Conservation (phyloP, 192 early-diverging fungal species). For the Umbelopsis vinacea region DNA sequence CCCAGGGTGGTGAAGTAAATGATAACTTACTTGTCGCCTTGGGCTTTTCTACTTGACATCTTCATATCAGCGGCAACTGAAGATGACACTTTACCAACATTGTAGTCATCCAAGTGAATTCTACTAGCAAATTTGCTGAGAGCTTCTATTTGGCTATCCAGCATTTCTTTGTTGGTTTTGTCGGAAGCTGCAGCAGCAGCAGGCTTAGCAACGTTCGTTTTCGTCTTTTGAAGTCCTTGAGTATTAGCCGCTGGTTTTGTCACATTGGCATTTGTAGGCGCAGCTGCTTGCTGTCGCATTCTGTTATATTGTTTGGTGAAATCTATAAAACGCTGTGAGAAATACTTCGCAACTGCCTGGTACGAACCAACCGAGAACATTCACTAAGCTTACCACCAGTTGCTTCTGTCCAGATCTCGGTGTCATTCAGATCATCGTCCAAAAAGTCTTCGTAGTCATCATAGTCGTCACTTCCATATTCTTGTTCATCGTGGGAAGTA, state of each 20-base stretch:
- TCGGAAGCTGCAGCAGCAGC: slow-evolving; percentile 31
- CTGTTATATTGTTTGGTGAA: slow-evolving; percentile 95
- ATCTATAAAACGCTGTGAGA: slow-evolving; percentile 50
- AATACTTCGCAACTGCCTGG: background rate
- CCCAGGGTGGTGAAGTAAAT: background rate
- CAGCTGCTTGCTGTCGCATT: slow-evolving; percentile 68
- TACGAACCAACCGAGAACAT: background rate
- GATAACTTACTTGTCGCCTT: slow-evolving; percentile 57
- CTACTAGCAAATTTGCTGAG: slow-evolving; percentile 70
- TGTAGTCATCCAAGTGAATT: slow-evolving; percentile 66
- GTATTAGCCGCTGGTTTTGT: slow-evolving; percentile 37
- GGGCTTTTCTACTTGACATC: slow-evolving; percentile 63
- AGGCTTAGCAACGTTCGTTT: slow-evolving; percentile 26
- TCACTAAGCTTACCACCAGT: slow-evolving; percentile 55
- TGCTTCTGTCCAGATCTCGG: slow-evolving; percentile 80
- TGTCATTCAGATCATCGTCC: slow-evolving; percentile 77
- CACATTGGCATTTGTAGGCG: slow-evolving; percentile 33
- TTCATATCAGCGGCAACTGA: slow-evolving; percentile 60
- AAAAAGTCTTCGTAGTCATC: slow-evolving; percentile 65
- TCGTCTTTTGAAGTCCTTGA: background rate
- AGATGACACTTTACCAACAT: slow-evolving; percentile 39
- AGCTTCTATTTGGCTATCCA: slow-evolving; percentile 58
- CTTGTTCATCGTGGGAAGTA: slow-evolving; percentile 52
- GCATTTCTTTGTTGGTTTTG: slow-evolving; percentile 44
- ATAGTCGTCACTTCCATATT: slow-evolving; percentile 44